Conservation (phyloP, 2,329 filamentous ascomycete genomes). For the Colletotrichum cereale region DNA sequence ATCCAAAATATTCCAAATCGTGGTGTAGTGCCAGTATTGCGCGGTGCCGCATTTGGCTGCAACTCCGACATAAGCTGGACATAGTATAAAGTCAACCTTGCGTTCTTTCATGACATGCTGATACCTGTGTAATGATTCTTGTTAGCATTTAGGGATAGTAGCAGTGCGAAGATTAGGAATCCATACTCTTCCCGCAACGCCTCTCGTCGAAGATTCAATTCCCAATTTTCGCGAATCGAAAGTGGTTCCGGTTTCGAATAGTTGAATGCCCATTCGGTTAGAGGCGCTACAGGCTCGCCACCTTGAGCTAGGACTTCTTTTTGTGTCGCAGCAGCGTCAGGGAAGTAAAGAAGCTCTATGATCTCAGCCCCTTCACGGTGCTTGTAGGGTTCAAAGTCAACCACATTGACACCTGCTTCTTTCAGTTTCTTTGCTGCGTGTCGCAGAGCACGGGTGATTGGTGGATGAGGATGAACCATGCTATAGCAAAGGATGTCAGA, state of each 20-base stretch:
- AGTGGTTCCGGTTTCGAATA: constrained; percentile 32
- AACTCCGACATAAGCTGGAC: constrained; percentile 45
- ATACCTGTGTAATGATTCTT: constrained; percentile 11
- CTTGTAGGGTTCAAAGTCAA: constrained; percentile 44
- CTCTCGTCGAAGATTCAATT: constrained; percentile 42
- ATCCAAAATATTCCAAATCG: constrained; percentile 50
- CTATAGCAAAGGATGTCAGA: background rate
- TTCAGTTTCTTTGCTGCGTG: constrained; percentile 39
- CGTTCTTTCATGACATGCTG: constrained; percentile 42
- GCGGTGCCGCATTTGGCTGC: constrained; percentile 41
- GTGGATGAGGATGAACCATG: constrained; percentile 44
- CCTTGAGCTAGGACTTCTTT: constrained; percentile 39
- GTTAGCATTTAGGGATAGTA: constrained; percentile 32
- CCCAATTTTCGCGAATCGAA: constrained; percentile 43
- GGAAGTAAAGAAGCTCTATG: constrained; percentile 44
- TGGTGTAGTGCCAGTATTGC: constrained; percentile 48
- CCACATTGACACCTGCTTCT: constrained; percentile 42
- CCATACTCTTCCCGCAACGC: constrained; percentile 43
- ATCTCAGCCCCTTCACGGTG: constrained; percentile 43
- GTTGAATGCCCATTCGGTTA: constrained; percentile 46
- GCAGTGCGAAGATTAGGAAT: constrained; percentile 56
- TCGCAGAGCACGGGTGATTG: constrained; percentile 42
- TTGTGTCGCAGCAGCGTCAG: constrained; percentile 43
- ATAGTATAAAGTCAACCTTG: constrained; percentile 47
- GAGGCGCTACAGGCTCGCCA: constrained; percentile 46